Base-by-base conservation (phyloP, 2,329 filamentous ascomycete genomes). In the Didymellaceae sp. region DNA sequence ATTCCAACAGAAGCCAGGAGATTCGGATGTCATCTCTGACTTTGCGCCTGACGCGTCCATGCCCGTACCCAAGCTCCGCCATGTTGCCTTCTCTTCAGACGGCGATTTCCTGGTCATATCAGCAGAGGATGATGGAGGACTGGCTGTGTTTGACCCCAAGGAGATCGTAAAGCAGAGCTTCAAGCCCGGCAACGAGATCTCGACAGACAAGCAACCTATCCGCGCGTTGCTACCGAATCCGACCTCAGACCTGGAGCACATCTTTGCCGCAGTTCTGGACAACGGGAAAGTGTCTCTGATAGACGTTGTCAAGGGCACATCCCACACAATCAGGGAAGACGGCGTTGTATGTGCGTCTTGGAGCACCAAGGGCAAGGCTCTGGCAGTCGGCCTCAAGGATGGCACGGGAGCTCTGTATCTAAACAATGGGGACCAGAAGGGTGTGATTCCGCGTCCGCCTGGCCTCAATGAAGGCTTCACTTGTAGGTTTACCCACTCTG, bases 311-410 rank as follows among this genome's bases (percentile, higher is more conserved):
- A 85, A 84, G 57, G 90, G 89, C 0, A 54, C 55, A 25, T 60
- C 48, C 3, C 55, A 53, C 11, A 81, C 78, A 64, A 77, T 86
- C 1, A 78, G 96, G 57, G 90, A 87, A 65, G 79, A 82, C 21
- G 86, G 88, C 38, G 92, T 96, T 21, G 91, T 87, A 68, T 94
- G 89, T 65, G 82, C 90, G 5, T 87, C 89, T 47, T 99, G 95
- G 94, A 99, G 94, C 72, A 88, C 85, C 54, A 90, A 87, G 69
- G 94, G 94, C 37, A 99, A 96, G 71, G 93, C 97, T 70, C 79
- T 99, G 33, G 87, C 96, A 34, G 92, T 90, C 59, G 94, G 95
- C 13, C 79, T 94, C 61, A 86, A 81, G 6, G 85, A 97, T 73
- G 94, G 94, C 50, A 86, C 86, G 10, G 86, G 88, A 43, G 82